Percentiles rank a stretch among this genome's conserved stretches.
Conservation (phyloP, 257 asterid genomes). For the Ophiorrhiza pumila region DNA sequence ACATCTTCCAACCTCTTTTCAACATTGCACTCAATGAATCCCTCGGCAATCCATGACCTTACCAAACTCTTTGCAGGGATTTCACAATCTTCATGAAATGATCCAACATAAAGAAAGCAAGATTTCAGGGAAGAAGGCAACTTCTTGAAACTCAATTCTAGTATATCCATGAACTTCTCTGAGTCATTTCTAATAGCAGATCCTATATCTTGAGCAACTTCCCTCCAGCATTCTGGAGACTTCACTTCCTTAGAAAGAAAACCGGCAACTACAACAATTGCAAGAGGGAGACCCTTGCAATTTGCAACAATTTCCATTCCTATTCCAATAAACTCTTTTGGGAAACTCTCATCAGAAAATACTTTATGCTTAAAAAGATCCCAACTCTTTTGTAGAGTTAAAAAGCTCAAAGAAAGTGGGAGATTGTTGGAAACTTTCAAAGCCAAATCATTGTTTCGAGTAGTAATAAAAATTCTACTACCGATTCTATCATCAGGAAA, state of each 20-base stretch:
- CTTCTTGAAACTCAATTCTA: slow-evolving; percentile 1
- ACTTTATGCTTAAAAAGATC: neutral
- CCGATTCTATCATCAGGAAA: neutral
- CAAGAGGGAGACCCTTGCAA: neutral
- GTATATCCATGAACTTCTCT: neutral
- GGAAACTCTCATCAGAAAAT: neutral
- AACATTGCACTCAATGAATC: neutral
- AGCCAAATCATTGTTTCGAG: neutral
- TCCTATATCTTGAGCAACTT: neutral
- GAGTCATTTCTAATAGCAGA: neutral
- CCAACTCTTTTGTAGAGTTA: neutral
- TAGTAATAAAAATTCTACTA: slow-evolving; percentile 7
- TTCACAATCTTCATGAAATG: slow-evolving; percentile 1
- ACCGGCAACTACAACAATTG: neutral
- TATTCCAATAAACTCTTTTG: neutral
- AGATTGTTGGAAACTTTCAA: too few relatives aligned
- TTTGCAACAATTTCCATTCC: neutral
- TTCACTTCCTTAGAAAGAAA: neutral
- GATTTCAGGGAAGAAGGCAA: slow-evolving; percentile 8
- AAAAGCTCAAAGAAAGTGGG: neutral
- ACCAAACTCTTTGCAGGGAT: neutral
- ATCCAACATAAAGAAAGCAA: slow-evolving; percentile 4
- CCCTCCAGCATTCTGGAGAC: neutral
- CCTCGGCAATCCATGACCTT: slow-evolving; percentile 9
- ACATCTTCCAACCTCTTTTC: neutral